These are phyloP conservation scores for Ganoderma leucocontextum DNA, from an alignment of 1,284 basidiomycete genomes.

Conservation along the genomic window DNA sequence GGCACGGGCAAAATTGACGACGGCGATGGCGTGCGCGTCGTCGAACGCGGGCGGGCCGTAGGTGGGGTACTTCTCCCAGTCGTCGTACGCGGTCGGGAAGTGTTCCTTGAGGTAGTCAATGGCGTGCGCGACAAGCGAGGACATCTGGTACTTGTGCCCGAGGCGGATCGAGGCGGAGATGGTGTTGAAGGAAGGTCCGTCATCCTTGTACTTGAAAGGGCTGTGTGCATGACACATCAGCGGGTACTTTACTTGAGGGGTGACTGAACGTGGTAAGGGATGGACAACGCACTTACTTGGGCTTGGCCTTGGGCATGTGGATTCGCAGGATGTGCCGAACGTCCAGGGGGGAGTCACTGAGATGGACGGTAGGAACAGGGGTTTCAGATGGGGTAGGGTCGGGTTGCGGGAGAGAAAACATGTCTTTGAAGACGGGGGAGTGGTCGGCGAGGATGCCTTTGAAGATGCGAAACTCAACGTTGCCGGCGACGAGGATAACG, in stretches of 20 bases:
- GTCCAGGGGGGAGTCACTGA: constrained; percentile 12
- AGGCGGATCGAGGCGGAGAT: constrained; percentile 16
- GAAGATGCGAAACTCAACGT: constrained; percentile 31
- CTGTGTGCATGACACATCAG: too few relatives aligned
- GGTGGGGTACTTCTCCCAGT: background rate
- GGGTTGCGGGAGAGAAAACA: constrained; percentile 31
- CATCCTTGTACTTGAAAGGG: too few relatives aligned
- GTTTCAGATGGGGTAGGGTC: background rate
- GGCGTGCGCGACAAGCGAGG: background rate
- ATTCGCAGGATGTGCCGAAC: constrained; percentile 10
- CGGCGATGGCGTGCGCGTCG: too few relatives aligned
- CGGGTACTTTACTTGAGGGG: too few relatives aligned
- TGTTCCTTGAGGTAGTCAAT: constrained; percentile 5
- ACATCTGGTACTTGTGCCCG: constrained; percentile 12
- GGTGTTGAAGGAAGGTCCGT: background rate
- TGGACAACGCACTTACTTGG: background rate
- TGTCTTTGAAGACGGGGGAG: constrained; percentile 34
- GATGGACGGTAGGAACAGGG: background rate
- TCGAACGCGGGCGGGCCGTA: too few relatives aligned
- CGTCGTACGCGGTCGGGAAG: constrained; percentile 1
- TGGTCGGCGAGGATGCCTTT: constrained; percentile 28
- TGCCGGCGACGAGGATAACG: constrained; percentile 29
- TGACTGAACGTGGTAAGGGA: background rate
- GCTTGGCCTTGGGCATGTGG: background rate
- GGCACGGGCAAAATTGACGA: too few relatives aligned